Evolutionary conservation across 2,329 filamentous ascomycete species (phyloP), one percentile per base, ranked within the genome.

Genomic region (Conoideocrella luteorostrata): DNA sequence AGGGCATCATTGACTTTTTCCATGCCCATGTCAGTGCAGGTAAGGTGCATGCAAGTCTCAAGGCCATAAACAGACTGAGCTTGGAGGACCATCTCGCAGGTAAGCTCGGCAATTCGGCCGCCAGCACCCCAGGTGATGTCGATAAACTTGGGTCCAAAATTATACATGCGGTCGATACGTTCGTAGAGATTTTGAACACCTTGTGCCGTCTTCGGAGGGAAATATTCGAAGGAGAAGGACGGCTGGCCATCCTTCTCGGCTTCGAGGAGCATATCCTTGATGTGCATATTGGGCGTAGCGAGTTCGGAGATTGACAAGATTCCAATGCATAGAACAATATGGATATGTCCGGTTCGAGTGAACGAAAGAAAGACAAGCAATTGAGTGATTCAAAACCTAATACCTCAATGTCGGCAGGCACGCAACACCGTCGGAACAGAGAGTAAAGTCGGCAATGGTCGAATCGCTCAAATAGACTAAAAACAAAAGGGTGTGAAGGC

Each of bases 171-270:
- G 69, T 98, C 93, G 87, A 98, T 97, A 56, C 93, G 88, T 57
- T 98, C 93, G 75, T 98, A 98, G 46, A 98, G 82, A 66, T 98
- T 98, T 71, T 98, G 93, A 11, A 98, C 91, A 75, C 93, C 93
- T 70, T 93, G 88, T 10, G 88, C 86, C 7, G 93, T 98, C 73
- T 98, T 98, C 30, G 93, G 93, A 41, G 93, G 93, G 69, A 98
- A 98, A 75, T 95, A 98, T 67, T 98, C 93, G 72, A 98, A 98
- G 47, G 93, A 98, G 75, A 96, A 96, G 61, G 89, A 93, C 46
- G 90, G 85, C 58, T 85, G 79, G 62, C 82, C 81, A 59, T 83
- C 80, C 69, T 78, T 77, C 68, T 89, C 81, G 66, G 90, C 83
- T 56, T 91, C 85, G 55, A 79, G 74, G 58, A 98, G 77, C 75